Percentiles rank a stretch among this genome's conserved stretches.
Evolutionary conservation across 352 stramenopile species (phyloP).

Genomic region (Paralagenidium karlingii): DNA sequence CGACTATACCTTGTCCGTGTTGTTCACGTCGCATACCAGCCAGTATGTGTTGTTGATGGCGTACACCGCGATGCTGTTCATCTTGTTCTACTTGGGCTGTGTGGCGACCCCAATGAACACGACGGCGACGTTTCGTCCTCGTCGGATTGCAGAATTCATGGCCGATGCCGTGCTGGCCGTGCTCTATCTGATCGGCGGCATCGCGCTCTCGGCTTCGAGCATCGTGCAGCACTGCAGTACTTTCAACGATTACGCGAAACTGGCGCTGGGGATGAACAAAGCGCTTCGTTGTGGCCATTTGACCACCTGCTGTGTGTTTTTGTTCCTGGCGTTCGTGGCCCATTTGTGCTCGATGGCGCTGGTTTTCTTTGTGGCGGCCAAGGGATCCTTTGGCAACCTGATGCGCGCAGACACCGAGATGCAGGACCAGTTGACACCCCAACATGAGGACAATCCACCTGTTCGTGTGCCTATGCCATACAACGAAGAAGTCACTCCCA

Average conservation of each 20-base stretch:
- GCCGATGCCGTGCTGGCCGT: constrained; percentile 20
- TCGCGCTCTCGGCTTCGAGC: constrained; percentile 31
- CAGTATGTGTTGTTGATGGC: constrained; percentile 47
- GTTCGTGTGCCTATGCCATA: too few species aligned
- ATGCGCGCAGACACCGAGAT: too few species aligned
- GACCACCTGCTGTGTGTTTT: constrained; percentile 24
- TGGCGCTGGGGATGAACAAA: too few species aligned
- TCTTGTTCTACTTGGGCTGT: constrained; percentile 21
- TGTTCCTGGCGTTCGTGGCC: constrained; percentile 26
- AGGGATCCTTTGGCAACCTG: too few species aligned
- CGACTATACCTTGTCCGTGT: constrained; percentile 3
- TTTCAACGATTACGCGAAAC: too few species aligned
- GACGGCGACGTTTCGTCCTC: constrained; percentile 12
- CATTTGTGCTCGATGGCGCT: constrained; percentile 17
- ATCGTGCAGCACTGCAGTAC: constrained; percentile 25
- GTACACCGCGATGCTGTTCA: constrained; percentile 50
- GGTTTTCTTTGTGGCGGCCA: too few species aligned
- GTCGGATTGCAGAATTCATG: constrained; percentile 11
- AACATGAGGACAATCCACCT: too few species aligned
- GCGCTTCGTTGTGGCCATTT: constrained; percentile 33
- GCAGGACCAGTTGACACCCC: too few species aligned
- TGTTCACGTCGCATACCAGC: constrained; percentile 30
- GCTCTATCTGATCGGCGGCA: constrained; percentile 33
- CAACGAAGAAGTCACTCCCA: too few species aligned
- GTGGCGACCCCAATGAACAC: constrained; percentile 33